Evolutionary conservation across 2,329 filamentous ascomycete species (phyloP).

Genomic region (Pseudogymnoascus destructans): DNA sequence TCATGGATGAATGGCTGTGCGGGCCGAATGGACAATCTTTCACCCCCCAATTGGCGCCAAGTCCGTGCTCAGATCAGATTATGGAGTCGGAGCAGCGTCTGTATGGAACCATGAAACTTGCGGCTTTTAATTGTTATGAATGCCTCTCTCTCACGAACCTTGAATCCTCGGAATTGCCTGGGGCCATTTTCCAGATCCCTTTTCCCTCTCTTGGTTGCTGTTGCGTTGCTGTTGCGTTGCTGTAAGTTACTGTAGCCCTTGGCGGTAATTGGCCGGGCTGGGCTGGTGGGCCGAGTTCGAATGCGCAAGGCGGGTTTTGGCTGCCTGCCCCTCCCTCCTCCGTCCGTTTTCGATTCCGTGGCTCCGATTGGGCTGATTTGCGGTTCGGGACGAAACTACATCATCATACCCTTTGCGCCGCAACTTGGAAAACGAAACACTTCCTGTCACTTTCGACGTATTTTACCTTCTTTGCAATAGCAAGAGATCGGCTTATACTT

Average conservation of each 20-base stretch:
- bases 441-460: neutral
- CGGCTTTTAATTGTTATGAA: neutral
- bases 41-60: neutral
- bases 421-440: neutral
- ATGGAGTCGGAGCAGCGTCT: neutral
- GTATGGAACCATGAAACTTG: neutral
- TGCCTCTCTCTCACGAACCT: neutral
- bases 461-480: neutral
- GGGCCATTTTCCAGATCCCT: neutral
- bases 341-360: neutral
- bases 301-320: neutral
- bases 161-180: neutral
- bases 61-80: neutral
- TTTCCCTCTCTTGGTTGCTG: neutral
- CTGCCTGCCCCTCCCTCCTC: conserved; percentile 1
- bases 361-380: conserved; percentile 3
- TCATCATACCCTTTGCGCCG: conserved; percentile 6
- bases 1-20: neutral
- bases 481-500: neutral
- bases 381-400: neutral
- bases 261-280: neutral
- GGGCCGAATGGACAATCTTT: conserved; percentile 6
- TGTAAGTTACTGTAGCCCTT: neutral
- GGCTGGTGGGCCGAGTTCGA: neutral
- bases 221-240: neutral